phyloP scores from a whole-genome alignment of 441 rosid genomes.

The Gossypium schwendimanii region DNA sequence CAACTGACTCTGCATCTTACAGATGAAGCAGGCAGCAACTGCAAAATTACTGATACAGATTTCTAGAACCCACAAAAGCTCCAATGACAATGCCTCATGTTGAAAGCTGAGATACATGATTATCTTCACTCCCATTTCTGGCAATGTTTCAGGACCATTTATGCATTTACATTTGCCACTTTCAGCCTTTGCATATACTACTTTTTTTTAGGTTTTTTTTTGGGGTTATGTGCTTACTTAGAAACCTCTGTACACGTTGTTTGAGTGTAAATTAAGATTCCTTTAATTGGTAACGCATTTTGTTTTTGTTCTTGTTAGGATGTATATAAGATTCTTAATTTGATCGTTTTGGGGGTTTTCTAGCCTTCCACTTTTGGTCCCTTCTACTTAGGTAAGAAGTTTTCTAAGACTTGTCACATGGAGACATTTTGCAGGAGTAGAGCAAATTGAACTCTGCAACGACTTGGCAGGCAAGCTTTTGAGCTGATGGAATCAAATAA shows the following conservation, averaged over 20 bases:
- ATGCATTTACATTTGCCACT: neutral
- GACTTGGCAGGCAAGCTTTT: neutral
- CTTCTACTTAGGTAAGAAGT: slow-evolving; percentile 12
- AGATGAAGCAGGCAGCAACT: slow-evolving; percentile 24
- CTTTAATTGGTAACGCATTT: neutral
- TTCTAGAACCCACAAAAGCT: slow-evolving; percentile 39
- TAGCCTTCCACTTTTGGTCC: neutral
- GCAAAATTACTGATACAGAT: slow-evolving; percentile 35
- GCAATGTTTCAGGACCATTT: slow-evolving; percentile 1
- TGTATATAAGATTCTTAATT: slow-evolving; percentile 6
- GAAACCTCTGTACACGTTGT: no score
- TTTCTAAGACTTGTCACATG: neutral
- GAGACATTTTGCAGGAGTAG: neutral
- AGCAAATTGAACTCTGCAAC: neutral
- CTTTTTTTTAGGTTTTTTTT: no score
- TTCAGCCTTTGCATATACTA: no score
- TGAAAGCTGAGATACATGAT: slow-evolving; percentile 24
- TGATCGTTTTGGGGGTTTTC: slow-evolving; percentile 7
- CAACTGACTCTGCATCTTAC: neutral
- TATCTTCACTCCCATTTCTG: slow-evolving; percentile 8
- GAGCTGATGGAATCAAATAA: neutral
- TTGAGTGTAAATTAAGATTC: no score
- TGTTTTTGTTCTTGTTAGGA: slow-evolving; percentile 6
- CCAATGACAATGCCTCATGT: slow-evolving; percentile 27
- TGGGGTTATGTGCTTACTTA: no score